Evolutionary conservation across 176 grass and related monocot genomes (phyloP).

Genomic region (Avena atlantica): DNA sequence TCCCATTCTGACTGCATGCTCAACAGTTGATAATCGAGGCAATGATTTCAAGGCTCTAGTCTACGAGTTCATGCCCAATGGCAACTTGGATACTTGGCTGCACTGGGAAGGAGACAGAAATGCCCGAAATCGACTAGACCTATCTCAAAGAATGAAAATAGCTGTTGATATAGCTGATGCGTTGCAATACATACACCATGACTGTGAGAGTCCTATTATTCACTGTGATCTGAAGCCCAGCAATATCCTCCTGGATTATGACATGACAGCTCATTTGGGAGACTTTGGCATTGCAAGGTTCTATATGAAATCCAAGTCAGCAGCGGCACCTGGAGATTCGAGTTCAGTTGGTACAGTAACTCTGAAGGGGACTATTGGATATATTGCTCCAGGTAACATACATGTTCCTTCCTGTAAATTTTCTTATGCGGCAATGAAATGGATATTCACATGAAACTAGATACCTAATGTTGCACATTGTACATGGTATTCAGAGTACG

Average conservation of each 20-base stretch:
- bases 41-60: constrained; percentile 65
- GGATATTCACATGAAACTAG: neutral
- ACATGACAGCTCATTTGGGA: constrained; percentile 46
- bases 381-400: constrained; percentile 57
- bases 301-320: neutral
- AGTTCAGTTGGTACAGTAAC: neutral
- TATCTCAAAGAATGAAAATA: constrained; percentile 52
- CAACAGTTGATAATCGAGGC: constrained; percentile 50
- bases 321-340: neutral
- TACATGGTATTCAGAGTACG: constrained; percentile 18
- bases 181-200: constrained; percentile 58
- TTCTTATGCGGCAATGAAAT: neutral
- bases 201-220: constrained; percentile 47
- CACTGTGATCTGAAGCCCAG: constrained; percentile 64
- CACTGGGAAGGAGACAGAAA: constrained; percentile 1
- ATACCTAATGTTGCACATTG: neutral
- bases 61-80: constrained; percentile 59
- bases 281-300: constrained; percentile 65
- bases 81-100: constrained; percentile 59
- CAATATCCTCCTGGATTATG: constrained; percentile 54
- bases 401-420: neutral
- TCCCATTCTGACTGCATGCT: constrained; percentile 58
- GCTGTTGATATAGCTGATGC: constrained; percentile 51
- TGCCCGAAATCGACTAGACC: neutral
- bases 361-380: constrained; percentile 56